These are phyloP conservation scores for Solanum hybrid DNA, from an alignment of 305 asterid genomes.

Conservation along the genomic window DNA sequence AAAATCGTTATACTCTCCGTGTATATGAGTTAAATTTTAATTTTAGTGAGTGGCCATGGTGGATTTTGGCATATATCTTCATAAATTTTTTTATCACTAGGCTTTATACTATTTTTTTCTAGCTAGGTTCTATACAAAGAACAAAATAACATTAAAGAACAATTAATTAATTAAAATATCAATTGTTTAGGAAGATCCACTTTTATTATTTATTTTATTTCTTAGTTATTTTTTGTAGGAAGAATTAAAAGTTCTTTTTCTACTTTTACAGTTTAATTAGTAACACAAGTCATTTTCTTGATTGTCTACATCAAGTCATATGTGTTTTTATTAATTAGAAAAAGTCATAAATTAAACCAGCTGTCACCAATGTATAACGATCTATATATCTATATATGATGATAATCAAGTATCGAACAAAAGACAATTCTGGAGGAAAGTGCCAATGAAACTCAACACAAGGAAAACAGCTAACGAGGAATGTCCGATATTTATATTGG, in stretches of 20 bases:
- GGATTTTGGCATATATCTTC: not conserved
- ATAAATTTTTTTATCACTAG: not conserved
- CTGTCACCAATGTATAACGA: constrained; percentile 33
- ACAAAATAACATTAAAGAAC: not conserved
- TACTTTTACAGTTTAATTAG: not conserved
- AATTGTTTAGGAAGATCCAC: not conserved
- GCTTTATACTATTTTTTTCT: not conserved
- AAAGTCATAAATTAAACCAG: constrained; percentile 22
- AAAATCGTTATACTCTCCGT: not conserved
- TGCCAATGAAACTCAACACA: constrained; percentile 18
- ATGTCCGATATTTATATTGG: not conserved
- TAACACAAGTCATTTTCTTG: constrained; percentile 26
- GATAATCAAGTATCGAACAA: constrained; percentile 14
- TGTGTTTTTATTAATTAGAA: constrained; percentile 2
- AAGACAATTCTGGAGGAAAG: constrained; percentile 23
- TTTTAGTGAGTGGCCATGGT: not conserved
- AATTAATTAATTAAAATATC: not conserved
- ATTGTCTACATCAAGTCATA: constrained; percentile 28
- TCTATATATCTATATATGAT: not conserved
- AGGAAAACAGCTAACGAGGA: constrained; percentile 18
- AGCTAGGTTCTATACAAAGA: not conserved
- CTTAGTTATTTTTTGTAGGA: not conserved
- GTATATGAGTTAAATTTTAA: not conserved
- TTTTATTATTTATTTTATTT: not conserved
- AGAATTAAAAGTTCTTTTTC: not conserved